Evolutionary conservation across 2,329 filamentous ascomycete species (phyloP).

Genomic region (Ascomycota sp.): DNA sequence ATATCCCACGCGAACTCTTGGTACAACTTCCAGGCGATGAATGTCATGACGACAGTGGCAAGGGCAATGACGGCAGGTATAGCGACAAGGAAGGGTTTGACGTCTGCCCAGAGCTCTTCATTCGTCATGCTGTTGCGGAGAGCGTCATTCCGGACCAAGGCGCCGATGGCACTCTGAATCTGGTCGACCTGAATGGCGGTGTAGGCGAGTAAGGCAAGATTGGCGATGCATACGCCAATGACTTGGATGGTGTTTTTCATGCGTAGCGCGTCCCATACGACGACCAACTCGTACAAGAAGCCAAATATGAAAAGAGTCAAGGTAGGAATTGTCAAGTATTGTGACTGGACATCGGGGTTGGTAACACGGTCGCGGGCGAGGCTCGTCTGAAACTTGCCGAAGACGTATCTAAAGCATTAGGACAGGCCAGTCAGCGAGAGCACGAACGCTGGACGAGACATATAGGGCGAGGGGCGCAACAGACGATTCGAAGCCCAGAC

Average conservation of each 20-base stretch:
- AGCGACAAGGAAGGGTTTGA: slow-evolving; percentile 61
- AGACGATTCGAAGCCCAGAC: slow-evolving; percentile 72
- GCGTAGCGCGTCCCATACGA: slow-evolving; percentile 84
- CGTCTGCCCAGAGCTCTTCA: slow-evolving; percentile 41
- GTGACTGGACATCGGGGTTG: slow-evolving; percentile 22
- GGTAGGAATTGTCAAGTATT: slow-evolving; percentile 64
- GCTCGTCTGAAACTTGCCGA: slow-evolving; percentile 61
- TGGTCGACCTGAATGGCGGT: slow-evolving; percentile 85
- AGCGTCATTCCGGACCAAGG: slow-evolving; percentile 23
- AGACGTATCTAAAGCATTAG: slow-evolving; percentile 72
- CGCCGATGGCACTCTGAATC: slow-evolving; percentile 51
- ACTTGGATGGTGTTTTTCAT: slow-evolving; percentile 97
- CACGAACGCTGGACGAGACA: not conserved
- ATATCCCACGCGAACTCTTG: slow-evolving; percentile 99
- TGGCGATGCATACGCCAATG: slow-evolving; percentile 85
- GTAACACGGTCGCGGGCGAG: slow-evolving; percentile 22
- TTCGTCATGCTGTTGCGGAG: slow-evolving; percentile 17
- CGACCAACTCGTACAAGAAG: slow-evolving; percentile 74
- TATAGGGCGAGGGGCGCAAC: slow-evolving; percentile 12
- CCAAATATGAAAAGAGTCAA: slow-evolving; percentile 96
- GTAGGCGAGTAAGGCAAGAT: slow-evolving; percentile 79
- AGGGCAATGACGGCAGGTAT: slow-evolving; percentile 70
- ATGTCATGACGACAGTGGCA: slow-evolving; percentile 49
- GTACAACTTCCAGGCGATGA: slow-evolving; percentile 85
- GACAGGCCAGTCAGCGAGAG: slow-evolving; percentile 4